Conservation (phyloP, 129 eudicot species). For the Centrapalus pauciflorus region DNA sequence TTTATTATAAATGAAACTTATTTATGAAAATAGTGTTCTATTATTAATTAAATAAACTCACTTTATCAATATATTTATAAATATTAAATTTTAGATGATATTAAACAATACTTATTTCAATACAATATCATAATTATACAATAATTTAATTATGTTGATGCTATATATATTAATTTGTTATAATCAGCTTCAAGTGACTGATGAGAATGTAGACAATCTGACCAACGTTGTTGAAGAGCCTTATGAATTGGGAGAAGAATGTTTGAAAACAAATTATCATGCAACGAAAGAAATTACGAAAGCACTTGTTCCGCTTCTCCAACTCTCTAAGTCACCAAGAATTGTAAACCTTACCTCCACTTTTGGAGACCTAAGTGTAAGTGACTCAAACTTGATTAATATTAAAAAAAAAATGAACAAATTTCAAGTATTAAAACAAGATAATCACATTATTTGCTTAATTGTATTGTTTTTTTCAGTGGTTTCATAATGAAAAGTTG, state of each 20-base stretch:
- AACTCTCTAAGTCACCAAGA: slow-evolving; percentile 19
- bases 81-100: too few relatives aligned
- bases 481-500: slow-evolving; percentile 14
- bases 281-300: slow-evolving; percentile 16
- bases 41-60: too few relatives aligned
- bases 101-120: too few relatives aligned
- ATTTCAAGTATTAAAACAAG: not conserved
- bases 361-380: slow-evolving; percentile 6
- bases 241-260: slow-evolving; percentile 11
- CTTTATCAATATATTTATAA: too few relatives aligned
- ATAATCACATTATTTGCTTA: not conserved
- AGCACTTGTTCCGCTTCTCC: slow-evolving; percentile 30
- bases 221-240: not conserved
- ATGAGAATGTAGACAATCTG: not conserved
- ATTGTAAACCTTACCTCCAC: slow-evolving; percentile 21
- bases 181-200: not conserved
- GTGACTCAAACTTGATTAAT: not conserved
- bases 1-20: too few relatives aligned
- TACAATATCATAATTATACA: too few relatives aligned
- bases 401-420: not conserved
- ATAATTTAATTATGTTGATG: too few relatives aligned
- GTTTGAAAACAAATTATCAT: slow-evolving; percentile 22
- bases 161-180: too few relatives aligned
- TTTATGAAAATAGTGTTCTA: too few relatives aligned
- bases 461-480: slow-evolving; percentile 1